phyloP scores from a whole-genome alignment of 257 asterid species.

The Fraxinus excelsior region DNA sequence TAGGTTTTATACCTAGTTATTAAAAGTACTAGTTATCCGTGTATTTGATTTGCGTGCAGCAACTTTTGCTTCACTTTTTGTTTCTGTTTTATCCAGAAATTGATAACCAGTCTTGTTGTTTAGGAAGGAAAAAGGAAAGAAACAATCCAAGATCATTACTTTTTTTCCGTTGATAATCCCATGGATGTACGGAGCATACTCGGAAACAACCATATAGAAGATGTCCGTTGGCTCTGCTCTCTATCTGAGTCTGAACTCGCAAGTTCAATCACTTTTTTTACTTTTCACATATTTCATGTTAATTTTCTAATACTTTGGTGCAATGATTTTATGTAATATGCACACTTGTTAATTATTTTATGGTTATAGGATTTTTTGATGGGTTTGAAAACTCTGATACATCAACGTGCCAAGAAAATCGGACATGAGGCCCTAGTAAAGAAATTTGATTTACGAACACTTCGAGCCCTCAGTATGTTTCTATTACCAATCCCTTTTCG shows the following conservation, averaged over 20 bases:
- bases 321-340: background rate
- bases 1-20: background rate
- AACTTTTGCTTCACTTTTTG: background rate
- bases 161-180: background rate
- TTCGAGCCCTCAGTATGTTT: slow-evolving; percentile 59
- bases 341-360: background rate
- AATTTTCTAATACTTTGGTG: background rate
- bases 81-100: background rate
- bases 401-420: slow-evolving; percentile 59
- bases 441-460: slow-evolving; percentile 59
- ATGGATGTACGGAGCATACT: slow-evolving; percentile 16
- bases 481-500: background rate
- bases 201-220: slow-evolving; percentile 56
- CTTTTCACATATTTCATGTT: background rate
- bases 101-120: background rate
- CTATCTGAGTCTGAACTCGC: slow-evolving; percentile 74
- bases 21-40: background rate
- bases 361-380: slow-evolving; percentile 56
- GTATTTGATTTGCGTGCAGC: background rate
- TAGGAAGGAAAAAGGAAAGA: background rate
- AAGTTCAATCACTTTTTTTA: slow-evolving; percentile 26
- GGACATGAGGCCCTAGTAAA: slow-evolving; percentile 51
- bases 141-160: background rate
- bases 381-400: slow-evolving; percentile 44
- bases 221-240: slow-evolving; percentile 83